These are phyloP conservation scores for Xylaria multiplex DNA, from an alignment of 2,329 filamentous ascomycete genomes.

Conservation along the genomic window DNA sequence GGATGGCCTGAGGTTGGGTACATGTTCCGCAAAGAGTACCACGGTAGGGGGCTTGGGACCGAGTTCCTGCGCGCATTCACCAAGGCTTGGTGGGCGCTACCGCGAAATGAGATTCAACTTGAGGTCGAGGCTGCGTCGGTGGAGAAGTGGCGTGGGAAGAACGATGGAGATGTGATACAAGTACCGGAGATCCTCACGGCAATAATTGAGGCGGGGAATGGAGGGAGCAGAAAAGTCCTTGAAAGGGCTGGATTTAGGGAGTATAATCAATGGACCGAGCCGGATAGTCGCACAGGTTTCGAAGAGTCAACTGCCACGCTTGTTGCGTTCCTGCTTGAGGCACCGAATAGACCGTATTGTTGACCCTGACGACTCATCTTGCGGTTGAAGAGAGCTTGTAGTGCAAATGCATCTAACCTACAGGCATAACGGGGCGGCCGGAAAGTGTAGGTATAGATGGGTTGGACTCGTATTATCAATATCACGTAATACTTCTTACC, in stretches of 20 bases:
- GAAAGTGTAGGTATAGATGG: not conserved
- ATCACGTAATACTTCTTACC: not conserved
- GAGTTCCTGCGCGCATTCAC: slow-evolving; percentile 64
- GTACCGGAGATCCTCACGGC: slow-evolving; percentile 58
- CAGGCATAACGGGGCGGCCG: not conserved
- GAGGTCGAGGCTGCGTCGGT: slow-evolving; percentile 53
- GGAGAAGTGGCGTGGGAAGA: slow-evolving; percentile 15
- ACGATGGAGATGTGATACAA: slow-evolving; percentile 40
- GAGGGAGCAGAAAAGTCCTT: slow-evolving; percentile 65
- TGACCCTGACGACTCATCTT: not conserved
- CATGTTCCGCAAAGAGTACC: slow-evolving; percentile 62
- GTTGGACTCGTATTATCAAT: slow-evolving; percentile 7
- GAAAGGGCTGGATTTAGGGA: slow-evolving; percentile 64
- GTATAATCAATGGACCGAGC: slow-evolving; percentile 54
- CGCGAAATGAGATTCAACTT: slow-evolving; percentile 57
- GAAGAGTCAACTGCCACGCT: slow-evolving; percentile 23
- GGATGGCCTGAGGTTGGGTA: slow-evolving; percentile 71
- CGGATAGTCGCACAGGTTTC: slow-evolving; percentile 39
- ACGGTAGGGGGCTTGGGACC: slow-evolving; percentile 67
- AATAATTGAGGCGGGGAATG: slow-evolving; percentile 60
- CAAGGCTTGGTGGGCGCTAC: slow-evolving; percentile 59
- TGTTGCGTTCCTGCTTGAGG: slow-evolving; percentile 34
- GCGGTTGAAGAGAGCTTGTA: not conserved
- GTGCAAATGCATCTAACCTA: slow-evolving; percentile 12
- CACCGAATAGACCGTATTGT: slow-evolving; percentile 8